phyloP scores from a whole-genome alignment of 495 filamentous ascomycete genomes.

The Xylaria castorea region DNA sequence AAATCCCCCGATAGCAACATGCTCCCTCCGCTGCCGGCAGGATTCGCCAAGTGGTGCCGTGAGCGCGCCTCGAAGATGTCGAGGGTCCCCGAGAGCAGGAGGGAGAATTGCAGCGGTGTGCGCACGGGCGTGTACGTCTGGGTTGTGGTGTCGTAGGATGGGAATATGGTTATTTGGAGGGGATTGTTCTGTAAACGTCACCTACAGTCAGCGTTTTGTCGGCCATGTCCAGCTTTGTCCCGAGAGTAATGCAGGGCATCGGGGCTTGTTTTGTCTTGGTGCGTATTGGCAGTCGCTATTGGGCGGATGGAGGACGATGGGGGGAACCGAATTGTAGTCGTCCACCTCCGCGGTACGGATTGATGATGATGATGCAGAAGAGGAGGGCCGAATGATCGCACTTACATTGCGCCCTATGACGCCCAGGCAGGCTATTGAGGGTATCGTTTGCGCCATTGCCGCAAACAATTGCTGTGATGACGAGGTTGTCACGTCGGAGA shows the following conservation, averaged over 20 bases:
- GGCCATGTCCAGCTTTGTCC: background rate
- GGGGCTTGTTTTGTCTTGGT: background rate
- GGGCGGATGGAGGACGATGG: background rate
- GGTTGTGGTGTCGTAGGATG: conserved; percentile 62
- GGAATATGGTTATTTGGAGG: conserved; percentile 90
- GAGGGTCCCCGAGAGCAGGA: conserved; percentile 86
- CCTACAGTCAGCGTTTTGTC: background rate
- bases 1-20: conserved; percentile 72
- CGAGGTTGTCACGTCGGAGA: conserved; percentile 7
- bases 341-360: background rate
- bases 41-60: conserved; percentile 54
- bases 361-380: background rate
- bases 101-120: conserved; percentile 82
- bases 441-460: conserved; percentile 58
- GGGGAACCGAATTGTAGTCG: too few species aligned
- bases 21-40: conserved; percentile 39
- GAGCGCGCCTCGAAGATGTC: conserved; percentile 88
- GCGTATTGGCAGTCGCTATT: background rate
- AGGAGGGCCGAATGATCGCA: conserved; percentile 3
- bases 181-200: conserved; percentile 78
- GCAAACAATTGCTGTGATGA: conserved; percentile 15
- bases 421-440: conserved; percentile 88
- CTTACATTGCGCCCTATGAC: conserved; percentile 89
- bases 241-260: background rate
- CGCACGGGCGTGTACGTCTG: conserved; percentile 55